Evolutionary conservation across 371 early-diverging fungal species (phyloP), one percentile per base, ranked within the genome.

Genomic region (Actinomortierella wolfii): DNA sequence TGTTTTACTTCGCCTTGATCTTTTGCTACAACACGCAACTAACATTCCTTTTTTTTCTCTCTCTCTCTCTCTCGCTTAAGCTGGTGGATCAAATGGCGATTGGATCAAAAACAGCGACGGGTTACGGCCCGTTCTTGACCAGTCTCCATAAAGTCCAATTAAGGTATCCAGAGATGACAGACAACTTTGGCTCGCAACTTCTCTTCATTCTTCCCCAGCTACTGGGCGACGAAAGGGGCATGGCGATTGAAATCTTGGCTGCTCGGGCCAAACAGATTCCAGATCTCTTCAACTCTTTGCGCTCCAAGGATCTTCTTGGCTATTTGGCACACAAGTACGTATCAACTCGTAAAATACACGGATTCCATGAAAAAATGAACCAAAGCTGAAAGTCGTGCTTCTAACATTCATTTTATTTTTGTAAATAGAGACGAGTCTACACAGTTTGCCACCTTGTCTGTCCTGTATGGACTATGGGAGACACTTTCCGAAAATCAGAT

Each of bases 221-320:
- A 0, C 57, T 68, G 20, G 76, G 73, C 0, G 64, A 73, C 20
- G 61, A 79, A 26, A 63, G 85, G 53, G 56, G 78, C 24, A 20
- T 77, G 42, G 82, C 82, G 2, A 55, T 92, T 8, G 81, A 85
- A 25, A 79, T 88, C 6, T 66, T 92, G 14, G 77, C 80, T 14
- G 80, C 78, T 2, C 78, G 78, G 11, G 82, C 80, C 20, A 76
- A 81, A 3, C 50, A 67, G 2, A 78, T 84, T 29, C 79, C 71
- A 0, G 78, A 81, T 29, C 54, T 89, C 2, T 88, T 88, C 54
- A 67, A 59, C 14, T 81, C 79, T 3, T 63, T 89, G 14, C 64
- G 79, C 26, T 79, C 62, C 1, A 46, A 81, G 26, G 79, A 81
- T 46, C 61, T 89, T 28, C 23, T 80, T 15, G 68, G 69, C 1